Conservation (phyloP, 179 eudicot genomes). For the Drosera spatulata region DNA sequence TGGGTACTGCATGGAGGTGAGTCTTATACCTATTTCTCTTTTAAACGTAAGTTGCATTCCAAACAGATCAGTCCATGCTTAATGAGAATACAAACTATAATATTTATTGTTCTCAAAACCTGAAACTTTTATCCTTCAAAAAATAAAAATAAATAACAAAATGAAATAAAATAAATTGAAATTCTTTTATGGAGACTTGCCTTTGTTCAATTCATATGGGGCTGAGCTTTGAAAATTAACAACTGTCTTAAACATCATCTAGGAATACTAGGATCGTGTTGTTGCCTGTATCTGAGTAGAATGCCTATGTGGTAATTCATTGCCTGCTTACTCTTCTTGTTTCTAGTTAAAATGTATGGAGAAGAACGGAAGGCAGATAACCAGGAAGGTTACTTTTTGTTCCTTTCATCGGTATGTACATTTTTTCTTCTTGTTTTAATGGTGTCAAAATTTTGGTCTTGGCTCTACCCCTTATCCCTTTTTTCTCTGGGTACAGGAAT, state of each 20-base stretch:
- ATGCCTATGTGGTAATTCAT: background rate
- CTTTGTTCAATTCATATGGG: background rate
- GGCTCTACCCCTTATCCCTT: slow-evolving; percentile 1
- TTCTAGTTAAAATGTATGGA: slow-evolving; percentile 73
- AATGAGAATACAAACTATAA: too few species aligned
- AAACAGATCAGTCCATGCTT: too few species aligned
- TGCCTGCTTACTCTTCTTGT: background rate
- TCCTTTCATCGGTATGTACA: slow-evolving; percentile 51
- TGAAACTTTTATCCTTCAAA: too few species aligned
- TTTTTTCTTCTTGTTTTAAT: background rate
- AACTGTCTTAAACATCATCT: too few species aligned
- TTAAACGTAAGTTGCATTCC: too few species aligned
- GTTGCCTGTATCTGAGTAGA: too few species aligned
- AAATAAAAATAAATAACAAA: too few species aligned
- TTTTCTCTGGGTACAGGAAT: slow-evolving; percentile 32
- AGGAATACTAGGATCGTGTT: too few species aligned
- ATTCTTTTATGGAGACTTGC: too few species aligned
- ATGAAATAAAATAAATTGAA: too few species aligned
- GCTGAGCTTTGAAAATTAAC: background rate
- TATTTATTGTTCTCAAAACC: too few species aligned
- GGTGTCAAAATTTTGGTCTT: background rate
- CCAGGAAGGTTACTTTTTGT: slow-evolving; percentile 69
- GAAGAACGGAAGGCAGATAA: slow-evolving; percentile 44
- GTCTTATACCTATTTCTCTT: slow-evolving; percentile 3
- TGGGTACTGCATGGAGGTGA: slow-evolving; percentile 47